Conservation (phyloP, 2,329 filamentous ascomycete genomes). For the Diaporthe vaccinii region DNA sequence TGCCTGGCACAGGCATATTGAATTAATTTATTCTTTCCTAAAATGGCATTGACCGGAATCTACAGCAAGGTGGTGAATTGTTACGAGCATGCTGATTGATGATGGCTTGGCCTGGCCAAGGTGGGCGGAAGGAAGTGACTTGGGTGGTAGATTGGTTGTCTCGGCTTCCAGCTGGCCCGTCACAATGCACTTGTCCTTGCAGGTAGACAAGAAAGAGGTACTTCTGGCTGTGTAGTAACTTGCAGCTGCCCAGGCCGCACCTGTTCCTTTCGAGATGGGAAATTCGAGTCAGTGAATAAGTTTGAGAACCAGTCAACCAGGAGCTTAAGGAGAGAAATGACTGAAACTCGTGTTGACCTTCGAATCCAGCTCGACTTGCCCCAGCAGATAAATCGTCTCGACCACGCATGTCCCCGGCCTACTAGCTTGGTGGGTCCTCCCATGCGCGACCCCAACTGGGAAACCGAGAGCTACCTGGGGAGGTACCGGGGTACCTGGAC, state of each 20-base stretch:
- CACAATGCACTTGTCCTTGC: conserved; percentile 14
- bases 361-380: neutral
- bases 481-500: conserved; percentile 1
- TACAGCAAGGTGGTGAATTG: neutral
- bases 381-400: neutral
- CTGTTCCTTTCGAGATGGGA: neutral
- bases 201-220: neutral
- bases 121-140: neutral
- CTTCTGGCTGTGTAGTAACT: neutral
- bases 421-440: conserved; percentile 19
- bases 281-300: neutral
- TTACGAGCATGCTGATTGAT: neutral
- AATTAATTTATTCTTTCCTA: neutral
- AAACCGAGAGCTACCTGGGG: conserved; percentile 12
- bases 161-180: conserved; percentile 16
- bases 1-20: neutral
- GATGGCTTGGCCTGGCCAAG: neutral
- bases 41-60: neutral
- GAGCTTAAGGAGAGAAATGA: neutral
- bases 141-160: conserved; percentile 25
- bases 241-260: neutral
- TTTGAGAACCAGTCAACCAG: neutral
- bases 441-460: conserved; percentile 5
- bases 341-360: neutral
- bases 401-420: no score